These are phyloP conservation scores for Fusarium devonianum DNA, from an alignment of 2,329 filamentous ascomycete genomes.

Conservation along the genomic window DNA sequence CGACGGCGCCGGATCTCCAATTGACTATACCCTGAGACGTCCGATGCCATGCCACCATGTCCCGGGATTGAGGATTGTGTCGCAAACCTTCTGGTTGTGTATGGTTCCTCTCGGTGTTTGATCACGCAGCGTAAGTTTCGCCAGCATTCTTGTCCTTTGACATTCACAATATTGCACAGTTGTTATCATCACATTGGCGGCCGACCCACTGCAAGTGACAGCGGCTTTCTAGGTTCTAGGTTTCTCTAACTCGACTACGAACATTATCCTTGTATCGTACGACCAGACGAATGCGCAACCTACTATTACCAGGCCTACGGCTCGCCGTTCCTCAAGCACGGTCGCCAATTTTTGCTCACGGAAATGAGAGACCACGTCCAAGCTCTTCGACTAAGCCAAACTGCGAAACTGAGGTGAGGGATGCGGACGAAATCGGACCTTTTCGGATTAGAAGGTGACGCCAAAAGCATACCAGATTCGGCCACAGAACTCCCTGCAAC, in stretches of 20 bases:
- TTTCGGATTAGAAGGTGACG: slow-evolving; percentile 3
- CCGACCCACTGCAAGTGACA: slow-evolving; percentile 15
- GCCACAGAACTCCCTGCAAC: too few species aligned
- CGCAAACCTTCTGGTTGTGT: slow-evolving; percentile 5
- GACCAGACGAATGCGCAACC: slow-evolving; percentile 33
- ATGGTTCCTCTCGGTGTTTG: not conserved
- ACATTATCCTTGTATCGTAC: slow-evolving; percentile 26
- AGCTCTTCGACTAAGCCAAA: slow-evolving; percentile 26
- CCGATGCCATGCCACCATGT: slow-evolving; percentile 6
- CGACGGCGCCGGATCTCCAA: slow-evolving; percentile 2
- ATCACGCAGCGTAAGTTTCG: slow-evolving; percentile 7
- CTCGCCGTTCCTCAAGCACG: slow-evolving; percentile 30
- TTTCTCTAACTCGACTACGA: slow-evolving; percentile 16
- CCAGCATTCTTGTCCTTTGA: slow-evolving; percentile 4
- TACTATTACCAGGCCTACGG: slow-evolving; percentile 22
- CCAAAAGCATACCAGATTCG: not conserved
- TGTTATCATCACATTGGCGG: slow-evolving; percentile 1
- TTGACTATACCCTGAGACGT: not conserved
- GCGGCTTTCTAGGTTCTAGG: slow-evolving; percentile 13
- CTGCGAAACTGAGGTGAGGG: slow-evolving; percentile 23
- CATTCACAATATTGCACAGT: slow-evolving; percentile 8
- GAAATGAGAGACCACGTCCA: slow-evolving; percentile 38
- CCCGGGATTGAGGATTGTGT: not conserved
- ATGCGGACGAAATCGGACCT: slow-evolving; percentile 23
- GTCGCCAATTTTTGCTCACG: slow-evolving; percentile 22